phyloP scores from a whole-genome alignment of 164 flowering plant species.

The Taxillus chinensis region DNA sequence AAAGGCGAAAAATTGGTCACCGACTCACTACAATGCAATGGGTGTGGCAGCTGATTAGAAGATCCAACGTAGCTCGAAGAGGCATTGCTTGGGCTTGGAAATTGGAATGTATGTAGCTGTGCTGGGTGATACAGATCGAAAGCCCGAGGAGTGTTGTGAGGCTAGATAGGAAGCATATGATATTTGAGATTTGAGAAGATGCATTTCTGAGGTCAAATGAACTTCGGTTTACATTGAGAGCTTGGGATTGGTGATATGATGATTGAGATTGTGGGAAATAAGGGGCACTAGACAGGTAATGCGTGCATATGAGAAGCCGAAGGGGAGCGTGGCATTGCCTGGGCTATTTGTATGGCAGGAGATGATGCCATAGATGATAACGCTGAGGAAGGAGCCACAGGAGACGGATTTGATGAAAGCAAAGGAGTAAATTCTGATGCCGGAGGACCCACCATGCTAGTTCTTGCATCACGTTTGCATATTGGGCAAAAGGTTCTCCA shows the following conservation, averaged over 20 bases:
- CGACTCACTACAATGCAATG: conserved; percentile 63
- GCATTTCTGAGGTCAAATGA: too few species aligned
- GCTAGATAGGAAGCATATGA: conserved; percentile 42
- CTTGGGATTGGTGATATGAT: conserved; percentile 26
- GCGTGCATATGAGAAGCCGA: conserved; percentile 42
- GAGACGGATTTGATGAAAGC: conserved; percentile 49
- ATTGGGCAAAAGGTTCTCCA: conserved; percentile 99
- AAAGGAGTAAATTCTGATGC: conserved; percentile 93
- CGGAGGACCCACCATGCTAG: conserved; percentile 57
- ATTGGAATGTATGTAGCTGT: conserved; percentile 29
- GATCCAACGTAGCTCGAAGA: conserved; percentile 60
- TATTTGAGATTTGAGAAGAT: conserved; percentile 22
- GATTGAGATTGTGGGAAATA: conserved; percentile 33
- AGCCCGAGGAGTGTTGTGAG: conserved; percentile 64
- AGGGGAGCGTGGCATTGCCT: conserved; percentile 25
- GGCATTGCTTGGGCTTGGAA: conserved; percentile 67
- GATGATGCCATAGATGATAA: conserved; percentile 60
- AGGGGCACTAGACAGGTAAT: conserved; percentile 43
- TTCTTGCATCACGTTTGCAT: conserved; percentile 96
- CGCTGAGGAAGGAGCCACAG: conserved; percentile 38
- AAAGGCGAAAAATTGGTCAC: conserved; percentile 61
- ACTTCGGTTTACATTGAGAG: too few species aligned
- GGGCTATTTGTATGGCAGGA: conserved; percentile 62
- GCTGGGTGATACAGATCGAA: conserved; percentile 59
- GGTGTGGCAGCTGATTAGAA: conserved; percentile 42